Evolutionary conservation across 1,139 yeast species (phyloP).

Genomic region (Hemisphaericaspora subhashii): DNA sequence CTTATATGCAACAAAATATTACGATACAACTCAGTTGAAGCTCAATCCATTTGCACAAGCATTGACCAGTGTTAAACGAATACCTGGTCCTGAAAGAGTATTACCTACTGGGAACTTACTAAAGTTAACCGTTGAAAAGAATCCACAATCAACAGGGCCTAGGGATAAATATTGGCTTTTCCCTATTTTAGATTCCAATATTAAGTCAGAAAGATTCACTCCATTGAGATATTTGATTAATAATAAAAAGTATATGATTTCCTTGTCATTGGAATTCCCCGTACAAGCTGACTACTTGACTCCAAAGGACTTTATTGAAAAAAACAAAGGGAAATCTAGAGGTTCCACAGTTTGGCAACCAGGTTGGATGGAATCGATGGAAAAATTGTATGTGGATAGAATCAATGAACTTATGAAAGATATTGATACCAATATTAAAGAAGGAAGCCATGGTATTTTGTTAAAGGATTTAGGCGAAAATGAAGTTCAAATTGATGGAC

Average conservation of each 20-base stretch:
- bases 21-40: slow-evolving; percentile 15
- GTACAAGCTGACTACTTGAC: slow-evolving; percentile 1
- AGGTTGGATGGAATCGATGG: slow-evolving; percentile 14
- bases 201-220: slow-evolving; percentile 1
- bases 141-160: neutral
- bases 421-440: slow-evolving; percentile 1
- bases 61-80: slow-evolving; percentile 22
- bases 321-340: neutral
- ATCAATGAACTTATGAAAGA: slow-evolving; percentile 11
- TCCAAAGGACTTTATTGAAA: slow-evolving; percentile 8
- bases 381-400: slow-evolving; percentile 13
- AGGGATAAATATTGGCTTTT: neutral
- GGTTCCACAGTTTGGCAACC: neutral
- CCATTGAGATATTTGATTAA: slow-evolving; percentile 13
- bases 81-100: slow-evolving; percentile 15
- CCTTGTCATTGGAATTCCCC: neutral
- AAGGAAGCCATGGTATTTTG: slow-evolving; percentile 10
- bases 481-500: slow-evolving; percentile 1
- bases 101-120: slow-evolving; percentile 28
- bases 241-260: slow-evolving; percentile 10
- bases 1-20: slow-evolving; percentile 15
- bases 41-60: slow-evolving; percentile 27
- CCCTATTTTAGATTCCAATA: neutral
- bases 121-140: slow-evolving; percentile 18
- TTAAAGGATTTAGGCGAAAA: slow-evolving; percentile 7